Conservation (phyloP, 352 stramenopile species). For the Phytopythium montanum region DNA sequence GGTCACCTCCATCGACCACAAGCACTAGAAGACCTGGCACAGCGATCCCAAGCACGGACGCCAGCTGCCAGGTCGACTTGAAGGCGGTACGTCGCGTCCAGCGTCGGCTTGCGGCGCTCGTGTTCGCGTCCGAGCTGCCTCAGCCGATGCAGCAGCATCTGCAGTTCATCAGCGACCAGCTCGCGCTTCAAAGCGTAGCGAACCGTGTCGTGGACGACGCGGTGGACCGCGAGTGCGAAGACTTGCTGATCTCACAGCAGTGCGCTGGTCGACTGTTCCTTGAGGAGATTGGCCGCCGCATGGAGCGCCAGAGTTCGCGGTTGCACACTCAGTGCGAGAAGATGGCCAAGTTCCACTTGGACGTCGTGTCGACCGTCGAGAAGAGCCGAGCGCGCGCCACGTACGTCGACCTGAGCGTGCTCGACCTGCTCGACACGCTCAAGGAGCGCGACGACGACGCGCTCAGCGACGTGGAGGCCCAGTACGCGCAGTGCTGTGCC, state of each 20-base stretch:
- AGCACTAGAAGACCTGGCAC: not conserved
- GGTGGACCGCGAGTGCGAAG: slow-evolving; percentile 47
- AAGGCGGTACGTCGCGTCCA: slow-evolving; percentile 80
- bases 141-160: slow-evolving; percentile 48
- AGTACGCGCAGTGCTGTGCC: slow-evolving; percentile 44
- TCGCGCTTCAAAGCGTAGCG: slow-evolving; percentile 53
- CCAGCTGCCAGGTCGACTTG: slow-evolving; percentile 37
- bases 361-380: slow-evolving; percentile 51
- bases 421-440: slow-evolving; percentile 71
- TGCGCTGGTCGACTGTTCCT: slow-evolving; percentile 54
- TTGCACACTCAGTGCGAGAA: slow-evolving; percentile 60
- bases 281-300: slow-evolving; percentile 44
- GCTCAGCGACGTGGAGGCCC: slow-evolving; percentile 36
- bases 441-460: slow-evolving; percentile 67
- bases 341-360: slow-evolving; percentile 60
- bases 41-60: not conserved
- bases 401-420: slow-evolving; percentile 65
- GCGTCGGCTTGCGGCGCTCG: slow-evolving; percentile 64
- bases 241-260: slow-evolving; percentile 34
- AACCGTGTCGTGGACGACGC: slow-evolving; percentile 74
- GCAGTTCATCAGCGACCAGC: slow-evolving; percentile 36
- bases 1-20: not conserved
- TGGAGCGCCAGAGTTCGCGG: slow-evolving; percentile 49
- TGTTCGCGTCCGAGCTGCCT: slow-evolving; percentile 70
- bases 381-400: slow-evolving; percentile 44